Conservation (phyloP, 2,329 filamentous ascomycete species). For the Colletotrichum nymphaeae region DNA sequence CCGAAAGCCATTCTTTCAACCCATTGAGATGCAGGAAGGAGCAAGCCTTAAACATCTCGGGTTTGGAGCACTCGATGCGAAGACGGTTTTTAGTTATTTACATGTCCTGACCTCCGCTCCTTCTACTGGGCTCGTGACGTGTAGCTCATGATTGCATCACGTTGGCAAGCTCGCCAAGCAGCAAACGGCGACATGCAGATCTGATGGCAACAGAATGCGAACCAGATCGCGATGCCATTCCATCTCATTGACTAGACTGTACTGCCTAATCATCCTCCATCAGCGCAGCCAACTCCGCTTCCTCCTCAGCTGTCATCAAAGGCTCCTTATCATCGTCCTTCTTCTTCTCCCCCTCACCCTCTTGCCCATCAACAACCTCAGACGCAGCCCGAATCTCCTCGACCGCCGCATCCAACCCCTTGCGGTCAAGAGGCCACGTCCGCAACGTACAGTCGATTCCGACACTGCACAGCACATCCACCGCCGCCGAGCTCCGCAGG, state of each 20-base stretch:
- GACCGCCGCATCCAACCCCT: conserved; percentile 61
- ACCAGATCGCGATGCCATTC: not conserved
- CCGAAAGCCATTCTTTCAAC: not conserved
- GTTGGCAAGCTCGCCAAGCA: not conserved
- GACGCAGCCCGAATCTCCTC: conserved; percentile 56
- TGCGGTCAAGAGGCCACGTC: conserved; percentile 80
- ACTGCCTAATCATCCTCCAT: conserved; percentile 78
- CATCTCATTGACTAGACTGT: not conserved
- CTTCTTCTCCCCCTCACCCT: conserved; percentile 64
- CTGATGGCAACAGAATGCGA: not conserved
- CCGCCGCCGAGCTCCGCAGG: conserved; percentile 52
- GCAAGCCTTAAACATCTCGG: too few species aligned
- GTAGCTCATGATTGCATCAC: too few species aligned
- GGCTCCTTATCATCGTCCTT: conserved; percentile 58
- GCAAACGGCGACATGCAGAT: not conserved
- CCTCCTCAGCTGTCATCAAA: conserved; percentile 86
- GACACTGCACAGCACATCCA: conserved; percentile 77
- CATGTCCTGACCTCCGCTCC: too few species aligned
- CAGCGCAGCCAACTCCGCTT: conserved; percentile 89
- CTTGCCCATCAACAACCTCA: conserved; percentile 59
- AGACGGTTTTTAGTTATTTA: too few species aligned
- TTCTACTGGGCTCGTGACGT: too few species aligned
- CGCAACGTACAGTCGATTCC: conserved; percentile 91
- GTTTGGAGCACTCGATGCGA: too few species aligned
- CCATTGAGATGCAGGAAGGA: not conserved